These are phyloP conservation scores for Haplographium delicatum DNA, from an alignment of 495 filamentous ascomycete genomes.

Conservation along the genomic window DNA sequence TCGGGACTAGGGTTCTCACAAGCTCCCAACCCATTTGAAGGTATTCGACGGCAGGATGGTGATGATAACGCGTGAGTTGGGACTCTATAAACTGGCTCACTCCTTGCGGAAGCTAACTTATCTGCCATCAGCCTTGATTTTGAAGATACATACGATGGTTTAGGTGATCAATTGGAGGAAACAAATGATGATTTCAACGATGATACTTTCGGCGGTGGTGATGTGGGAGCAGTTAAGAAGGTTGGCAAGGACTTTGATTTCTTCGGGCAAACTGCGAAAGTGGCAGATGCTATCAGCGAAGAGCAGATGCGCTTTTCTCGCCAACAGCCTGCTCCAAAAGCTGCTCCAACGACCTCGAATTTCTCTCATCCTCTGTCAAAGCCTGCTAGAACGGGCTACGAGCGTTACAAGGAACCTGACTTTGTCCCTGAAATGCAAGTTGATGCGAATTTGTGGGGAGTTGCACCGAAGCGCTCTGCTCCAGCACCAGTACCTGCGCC, in stretches of 20 bases:
- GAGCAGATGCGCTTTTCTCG: slow-evolving; percentile 79
- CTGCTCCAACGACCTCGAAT: slow-evolving; percentile 27
- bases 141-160: slow-evolving; percentile 95
- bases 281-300: slow-evolving; percentile 77
- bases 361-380: slow-evolving; percentile 45
- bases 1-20: slow-evolving; percentile 71
- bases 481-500: slow-evolving; percentile 18
- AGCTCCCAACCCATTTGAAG: slow-evolving; percentile 82
- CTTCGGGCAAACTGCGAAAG: slow-evolving; percentile 83
- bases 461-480: slow-evolving; percentile 55
- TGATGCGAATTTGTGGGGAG: slow-evolving; percentile 89
- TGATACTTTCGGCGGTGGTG: slow-evolving; percentile 79
- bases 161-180: slow-evolving; percentile 88
- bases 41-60: slow-evolving; percentile 55
- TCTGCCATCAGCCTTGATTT: slow-evolving; percentile 58
- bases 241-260: slow-evolving; percentile 97
- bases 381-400: slow-evolving; percentile 73
- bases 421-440: slow-evolving; percentile 82
- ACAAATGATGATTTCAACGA: slow-evolving; percentile 95
- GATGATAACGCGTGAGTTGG: slow-evolving; percentile 72
- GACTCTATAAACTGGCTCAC: not conserved
- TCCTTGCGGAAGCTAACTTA: slow-evolving; percentile 33
- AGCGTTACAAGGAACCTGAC: slow-evolving; percentile 73
- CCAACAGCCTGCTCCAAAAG: slow-evolving; percentile 49
- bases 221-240: slow-evolving; percentile 31